Conservation (phyloP, 106 monocot species). For the Agapanthus africanus region DNA sequence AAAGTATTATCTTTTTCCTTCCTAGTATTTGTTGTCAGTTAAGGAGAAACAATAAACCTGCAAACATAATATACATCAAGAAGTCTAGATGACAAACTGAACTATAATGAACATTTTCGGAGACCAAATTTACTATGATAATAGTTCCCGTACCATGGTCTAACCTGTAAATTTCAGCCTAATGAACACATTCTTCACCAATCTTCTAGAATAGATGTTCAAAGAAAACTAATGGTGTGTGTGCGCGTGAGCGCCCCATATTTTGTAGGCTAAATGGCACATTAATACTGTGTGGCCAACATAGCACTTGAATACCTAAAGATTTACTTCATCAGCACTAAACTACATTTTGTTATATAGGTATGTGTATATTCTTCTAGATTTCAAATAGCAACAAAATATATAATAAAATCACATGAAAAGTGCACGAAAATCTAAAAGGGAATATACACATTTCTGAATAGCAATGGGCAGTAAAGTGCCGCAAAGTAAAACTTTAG, state of each 20-base stretch:
- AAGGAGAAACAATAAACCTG: background rate
- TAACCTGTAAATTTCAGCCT: background rate
- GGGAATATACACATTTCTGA: too few species aligned
- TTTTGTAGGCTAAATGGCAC: too few species aligned
- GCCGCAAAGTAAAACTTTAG: too few species aligned
- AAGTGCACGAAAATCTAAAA: too few species aligned
- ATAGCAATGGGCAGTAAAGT: too few species aligned
- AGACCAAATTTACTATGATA: background rate
- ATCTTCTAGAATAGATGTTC: background rate
- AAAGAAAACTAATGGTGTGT: background rate
- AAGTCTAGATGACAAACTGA: background rate
- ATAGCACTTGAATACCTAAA: too few species aligned
- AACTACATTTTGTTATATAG: background rate
- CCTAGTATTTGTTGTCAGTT: background rate
- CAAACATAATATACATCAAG: background rate
- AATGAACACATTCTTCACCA: background rate
- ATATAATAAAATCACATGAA: too few species aligned
- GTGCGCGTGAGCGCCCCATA: too few species aligned
- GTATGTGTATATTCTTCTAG: background rate
- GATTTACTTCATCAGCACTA: background rate
- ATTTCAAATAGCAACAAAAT: background rate
- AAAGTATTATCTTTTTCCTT: background rate
- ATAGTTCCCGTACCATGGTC: background rate
- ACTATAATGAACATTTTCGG: background rate
- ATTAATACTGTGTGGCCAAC: too few species aligned